phyloP scores from a whole-genome alignment of 345 rosid species.

The Litchi chinensis region DNA sequence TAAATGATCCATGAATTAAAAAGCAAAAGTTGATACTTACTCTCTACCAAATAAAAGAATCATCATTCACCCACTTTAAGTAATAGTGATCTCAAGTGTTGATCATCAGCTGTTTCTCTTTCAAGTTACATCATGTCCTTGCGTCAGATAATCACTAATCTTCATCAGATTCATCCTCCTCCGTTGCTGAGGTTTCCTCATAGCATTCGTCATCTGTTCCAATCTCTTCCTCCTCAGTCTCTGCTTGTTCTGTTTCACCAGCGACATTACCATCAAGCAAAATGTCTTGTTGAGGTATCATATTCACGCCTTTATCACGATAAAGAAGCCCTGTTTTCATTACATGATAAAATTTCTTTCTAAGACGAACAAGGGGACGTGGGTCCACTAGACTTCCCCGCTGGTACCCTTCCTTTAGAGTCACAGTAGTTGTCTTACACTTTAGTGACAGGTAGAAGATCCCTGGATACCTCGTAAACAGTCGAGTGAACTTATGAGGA shows the following conservation, averaged over 20 bases:
- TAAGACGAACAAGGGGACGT: constrained; percentile 70
- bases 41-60: background rate
- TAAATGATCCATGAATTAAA: background rate
- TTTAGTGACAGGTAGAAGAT: constrained; percentile 90
- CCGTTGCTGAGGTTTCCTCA: constrained; percentile 45
- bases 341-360: constrained; percentile 78
- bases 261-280: constrained; percentile 40
- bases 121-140: background rate
- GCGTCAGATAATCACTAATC: constrained; percentile 23
- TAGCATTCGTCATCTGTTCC: constrained; percentile 45
- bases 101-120: background rate
- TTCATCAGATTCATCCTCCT: constrained; percentile 51
- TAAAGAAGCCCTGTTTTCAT: constrained; percentile 93
- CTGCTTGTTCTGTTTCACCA: constrained; percentile 40
- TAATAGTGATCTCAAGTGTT: constrained; percentile 3
- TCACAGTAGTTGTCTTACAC: constrained; percentile 91
- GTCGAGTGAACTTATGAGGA: constrained; percentile 85
- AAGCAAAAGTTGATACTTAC: background rate
- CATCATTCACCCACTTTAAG: background rate
- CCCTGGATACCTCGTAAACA: constrained; percentile 92
- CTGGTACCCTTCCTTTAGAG: constrained; percentile 84
- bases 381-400: constrained; percentile 79
- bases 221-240: constrained; percentile 55
- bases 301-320: constrained; percentile 61
- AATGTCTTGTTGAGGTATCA: constrained; percentile 50